Conservation (phyloP, 306 rosid species). For the Castanea mollissima region DNA sequence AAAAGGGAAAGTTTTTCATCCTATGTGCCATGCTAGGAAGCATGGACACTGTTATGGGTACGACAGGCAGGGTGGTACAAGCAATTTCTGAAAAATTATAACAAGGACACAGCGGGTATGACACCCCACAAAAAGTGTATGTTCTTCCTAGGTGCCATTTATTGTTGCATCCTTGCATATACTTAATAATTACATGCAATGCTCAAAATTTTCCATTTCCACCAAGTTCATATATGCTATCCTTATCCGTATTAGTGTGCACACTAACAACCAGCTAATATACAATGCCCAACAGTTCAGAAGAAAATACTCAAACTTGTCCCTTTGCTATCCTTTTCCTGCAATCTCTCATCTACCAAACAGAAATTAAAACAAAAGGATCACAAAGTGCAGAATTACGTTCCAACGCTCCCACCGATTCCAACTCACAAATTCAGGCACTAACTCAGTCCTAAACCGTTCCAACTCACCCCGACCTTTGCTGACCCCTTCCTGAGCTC, state of each 20-base stretch:
- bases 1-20: not conserved
- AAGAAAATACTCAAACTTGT: constrained; percentile 3
- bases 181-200: not conserved
- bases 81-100: too few species aligned
- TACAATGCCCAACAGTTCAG: not conserved
- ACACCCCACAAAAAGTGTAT: too few species aligned
- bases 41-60: too few species aligned
- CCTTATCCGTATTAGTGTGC: not conserved
- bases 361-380: constrained; percentile 19
- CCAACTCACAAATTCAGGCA: constrained; percentile 67
- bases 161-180: too few species aligned
- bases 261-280: not conserved
- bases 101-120: too few species aligned
- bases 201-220: not conserved
- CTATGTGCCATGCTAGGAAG: not conserved
- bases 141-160: not conserved
- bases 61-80: too few species aligned
- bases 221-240: not conserved
- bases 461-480: constrained; percentile 42
- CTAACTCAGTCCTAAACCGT: constrained; percentile 43
- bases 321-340: not conserved
- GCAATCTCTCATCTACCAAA: constrained; percentile 3
- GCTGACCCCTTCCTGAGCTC: constrained; percentile 35
- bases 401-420: constrained; percentile 78
- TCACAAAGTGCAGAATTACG: constrained; percentile 39